phyloP scores from a whole-genome alignment of 2,329 filamentous ascomycete species.

The Talaromyces verruculosus region DNA sequence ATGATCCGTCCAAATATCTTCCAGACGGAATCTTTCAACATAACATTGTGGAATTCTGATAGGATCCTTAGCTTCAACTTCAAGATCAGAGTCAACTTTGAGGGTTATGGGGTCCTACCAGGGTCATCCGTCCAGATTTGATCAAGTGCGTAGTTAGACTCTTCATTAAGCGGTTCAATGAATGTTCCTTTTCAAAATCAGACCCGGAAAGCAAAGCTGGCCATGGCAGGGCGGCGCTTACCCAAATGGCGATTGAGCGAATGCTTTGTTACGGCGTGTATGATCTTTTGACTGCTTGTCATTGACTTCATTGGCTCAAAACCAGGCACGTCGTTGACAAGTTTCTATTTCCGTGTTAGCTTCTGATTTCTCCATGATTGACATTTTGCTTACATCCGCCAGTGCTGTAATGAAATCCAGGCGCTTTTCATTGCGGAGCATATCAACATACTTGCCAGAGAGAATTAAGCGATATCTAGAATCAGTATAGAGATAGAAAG shows the following conservation, averaged over 20 bases:
- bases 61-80: background rate
- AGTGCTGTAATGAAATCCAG: constrained; percentile 14
- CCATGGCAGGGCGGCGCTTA: background rate
- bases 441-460: constrained; percentile 5
- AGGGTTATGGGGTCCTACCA: background rate
- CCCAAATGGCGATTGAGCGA: constrained; percentile 2
- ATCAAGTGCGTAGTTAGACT: constrained; percentile 3
- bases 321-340: constrained; percentile 1
- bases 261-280: constrained; percentile 12
- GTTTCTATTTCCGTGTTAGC: constrained; percentile 4
- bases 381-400: constrained; percentile 4
- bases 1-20: constrained; percentile 3
- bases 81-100: background rate
- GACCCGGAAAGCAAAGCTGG: background rate
- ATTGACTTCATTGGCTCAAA: constrained; percentile 6
- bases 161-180: constrained; percentile 7
- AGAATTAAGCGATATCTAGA: constrained; percentile 3
- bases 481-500: constrained; percentile 15
- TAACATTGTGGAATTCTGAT: constrained; percentile 1
- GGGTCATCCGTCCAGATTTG: constrained; percentile 1
- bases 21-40: constrained; percentile 6
- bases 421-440: constrained; percentile 10
- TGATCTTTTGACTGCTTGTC: constrained; percentile 7
- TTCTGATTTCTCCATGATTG: constrained; percentile 6
- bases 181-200: background rate